A percentile compares a stretch with the other conserved stretches of the same genome.
Evolutionary conservation across 1,139 yeast genomes (phyloP).

Genomic region (Insectozyma bohioensis): DNA sequence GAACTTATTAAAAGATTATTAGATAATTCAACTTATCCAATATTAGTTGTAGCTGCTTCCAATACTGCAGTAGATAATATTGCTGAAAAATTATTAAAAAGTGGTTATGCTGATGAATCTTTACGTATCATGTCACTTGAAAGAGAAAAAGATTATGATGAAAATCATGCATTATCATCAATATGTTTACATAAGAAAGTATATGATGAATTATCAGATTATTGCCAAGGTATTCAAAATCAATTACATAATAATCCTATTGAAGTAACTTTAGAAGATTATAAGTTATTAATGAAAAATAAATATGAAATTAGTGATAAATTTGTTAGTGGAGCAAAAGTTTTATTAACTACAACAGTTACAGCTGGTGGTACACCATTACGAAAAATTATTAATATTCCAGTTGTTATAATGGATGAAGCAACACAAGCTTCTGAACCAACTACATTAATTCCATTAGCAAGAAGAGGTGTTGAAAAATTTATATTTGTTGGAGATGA

Average conservation of each 20-base stretch:
- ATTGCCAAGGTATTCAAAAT: constrained; percentile 39
- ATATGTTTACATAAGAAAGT: constrained; percentile 67
- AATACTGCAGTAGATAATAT: constrained; percentile 76
- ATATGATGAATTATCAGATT: constrained; percentile 45
- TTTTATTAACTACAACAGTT: constrained; percentile 69
- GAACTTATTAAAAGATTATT: background rate
- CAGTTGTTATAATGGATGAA: constrained; percentile 63
- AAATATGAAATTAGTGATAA: constrained; percentile 25
- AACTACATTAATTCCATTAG: constrained; percentile 64
- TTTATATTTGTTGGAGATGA: constrained; percentile 77
- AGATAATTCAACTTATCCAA: constrained; percentile 57
- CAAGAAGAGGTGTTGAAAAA: constrained; percentile 64
- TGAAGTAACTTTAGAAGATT: constrained; percentile 30
- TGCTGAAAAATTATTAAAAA: constrained; percentile 59
- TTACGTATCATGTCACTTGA: constrained; percentile 60
- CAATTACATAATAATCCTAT: constrained; percentile 36
- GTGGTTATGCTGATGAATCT: constrained; percentile 49
- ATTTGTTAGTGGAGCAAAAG: constrained; percentile 58
- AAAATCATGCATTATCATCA: constrained; percentile 52
- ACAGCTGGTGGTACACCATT: constrained; percentile 68
- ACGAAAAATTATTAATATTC: constrained; percentile 53
- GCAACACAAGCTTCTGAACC: constrained; percentile 75
- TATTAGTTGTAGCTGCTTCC: constrained; percentile 73
- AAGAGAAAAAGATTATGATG: constrained; percentile 60
- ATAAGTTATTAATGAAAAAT: constrained; percentile 48